These are phyloP conservation scores for Diospyros kaki DNA, from an alignment of 148 eudicot species.

Conservation along the genomic window DNA sequence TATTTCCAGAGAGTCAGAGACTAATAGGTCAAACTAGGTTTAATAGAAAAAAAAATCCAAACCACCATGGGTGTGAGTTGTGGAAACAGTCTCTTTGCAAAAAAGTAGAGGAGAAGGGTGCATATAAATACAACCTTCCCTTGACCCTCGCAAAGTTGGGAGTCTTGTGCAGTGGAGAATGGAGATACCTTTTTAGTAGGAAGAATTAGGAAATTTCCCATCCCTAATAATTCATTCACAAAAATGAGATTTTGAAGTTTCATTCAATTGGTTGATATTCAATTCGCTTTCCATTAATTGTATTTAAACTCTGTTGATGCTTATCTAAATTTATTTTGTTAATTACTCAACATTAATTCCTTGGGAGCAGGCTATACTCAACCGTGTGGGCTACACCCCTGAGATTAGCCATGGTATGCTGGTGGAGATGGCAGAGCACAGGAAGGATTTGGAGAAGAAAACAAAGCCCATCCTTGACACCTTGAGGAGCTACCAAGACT, in stretches of 20 bases:
- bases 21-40: too few species aligned
- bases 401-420: conserved; percentile 89
- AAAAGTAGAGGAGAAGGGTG: too few species aligned
- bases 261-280: neutral
- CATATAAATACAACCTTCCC: too few species aligned
- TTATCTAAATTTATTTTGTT: neutral
- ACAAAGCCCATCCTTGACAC: conserved; percentile 91
- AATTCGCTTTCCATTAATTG: neutral
- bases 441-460: conserved; percentile 85
- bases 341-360: neutral
- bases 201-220: too few species aligned
- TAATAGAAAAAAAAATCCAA: too few species aligned
- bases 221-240: too few species aligned
- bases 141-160: too few species aligned
- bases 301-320: neutral
- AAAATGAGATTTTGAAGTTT: neutral
- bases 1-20: too few species aligned
- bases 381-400: conserved; percentile 83
- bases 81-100: too few species aligned
- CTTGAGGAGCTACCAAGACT: conserved; percentile 91
- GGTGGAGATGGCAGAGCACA: conserved; percentile 92
- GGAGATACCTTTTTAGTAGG: too few species aligned
- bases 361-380: conserved; percentile 66
- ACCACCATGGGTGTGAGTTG: too few species aligned
- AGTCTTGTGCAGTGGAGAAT: too few species aligned